Base-by-base conservation (phyloP, 1,139 yeast genomes). In the Yamadazyma sp. region DNA sequence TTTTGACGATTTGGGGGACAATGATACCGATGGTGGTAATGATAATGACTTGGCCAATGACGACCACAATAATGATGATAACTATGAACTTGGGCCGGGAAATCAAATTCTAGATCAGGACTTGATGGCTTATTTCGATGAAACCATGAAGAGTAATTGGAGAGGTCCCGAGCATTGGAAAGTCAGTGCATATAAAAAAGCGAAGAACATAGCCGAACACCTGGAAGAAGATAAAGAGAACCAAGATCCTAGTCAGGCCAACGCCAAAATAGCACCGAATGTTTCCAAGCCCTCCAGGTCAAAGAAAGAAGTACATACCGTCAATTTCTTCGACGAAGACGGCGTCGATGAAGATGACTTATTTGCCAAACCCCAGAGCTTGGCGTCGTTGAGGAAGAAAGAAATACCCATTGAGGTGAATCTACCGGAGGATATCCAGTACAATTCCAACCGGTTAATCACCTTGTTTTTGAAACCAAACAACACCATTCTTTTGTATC, bases 161-260 rank as follows among this genome's bases (percentile, higher is more conserved):
- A 76, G 95, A 31, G 96, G 96, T 7, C 92, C 96, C 5, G 94
- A 87, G 46, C 94, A 88, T 60, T 92, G 97, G 97, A 86, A 85
- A 60, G 86, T 90, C 9, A 67, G 76, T 31, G 78, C 80, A 20
- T 67, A 85, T 40, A 82, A 54, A 43, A 56, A 51, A 34, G 44
- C 59, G 5, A 56, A 50, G 32, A 50, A 48, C 21, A 40, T 53
- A 10, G 54, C 38, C n/a, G 52, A 46, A n/a, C 35, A 45, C 3
- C 40, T 37, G 6, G 46, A 40, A n/a, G 42, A 48, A 4, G 30
- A 16, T 7, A 18, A 28, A 11, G 41, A 31, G 11, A 18, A 30
- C 24, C 25, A 18, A 12, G 42, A 35, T 28, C 40, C 20, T 37
- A 42, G 31, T 40, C 35, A 25, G 35, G 38, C 22, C 13, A 24